Percentiles rank a stretch among this genome's conserved stretches.
phyloP scores from a whole-genome alignment of 2,329 filamentous ascomycete genomes.

The Trichophyton equinum region DNA sequence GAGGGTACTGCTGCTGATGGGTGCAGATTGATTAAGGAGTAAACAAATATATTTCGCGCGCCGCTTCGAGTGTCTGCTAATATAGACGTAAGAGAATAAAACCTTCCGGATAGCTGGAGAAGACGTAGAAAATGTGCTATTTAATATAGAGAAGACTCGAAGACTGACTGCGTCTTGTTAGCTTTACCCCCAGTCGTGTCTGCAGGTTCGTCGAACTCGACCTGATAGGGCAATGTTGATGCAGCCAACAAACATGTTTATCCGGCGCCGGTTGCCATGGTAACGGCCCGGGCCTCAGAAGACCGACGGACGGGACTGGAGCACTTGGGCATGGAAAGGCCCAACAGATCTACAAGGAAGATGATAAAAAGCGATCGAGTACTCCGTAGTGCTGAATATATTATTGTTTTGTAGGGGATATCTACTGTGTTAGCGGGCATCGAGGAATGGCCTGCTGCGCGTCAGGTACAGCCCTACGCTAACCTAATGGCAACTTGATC shows the following conservation, averaged over 20 bases:
- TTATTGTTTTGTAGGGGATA: too few species aligned
- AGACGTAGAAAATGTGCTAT: constrained; percentile 3
- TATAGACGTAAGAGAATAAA: neutral
- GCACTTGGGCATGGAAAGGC: too few species aligned
- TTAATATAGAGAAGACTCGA: neutral
- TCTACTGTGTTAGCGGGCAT: too few species aligned
- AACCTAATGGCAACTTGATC: too few species aligned
- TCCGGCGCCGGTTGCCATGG: constrained; percentile 14
- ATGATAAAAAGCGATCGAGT: too few species aligned
- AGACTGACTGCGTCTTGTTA: constrained; percentile 1
- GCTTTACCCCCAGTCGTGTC: neutral
- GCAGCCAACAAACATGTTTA: constrained; percentile 9
- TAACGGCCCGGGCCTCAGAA: neutral
- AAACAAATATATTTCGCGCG: constrained; percentile 4
- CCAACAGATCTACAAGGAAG: too few species aligned
- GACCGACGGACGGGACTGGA: neutral
- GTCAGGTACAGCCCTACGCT: too few species aligned
- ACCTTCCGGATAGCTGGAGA: neutral
- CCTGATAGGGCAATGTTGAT: neutral
- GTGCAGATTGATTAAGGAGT: neutral
- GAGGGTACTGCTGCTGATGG: neutral
- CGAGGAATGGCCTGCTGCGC: too few species aligned
- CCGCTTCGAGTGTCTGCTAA: neutral
- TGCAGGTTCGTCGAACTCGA: neutral
- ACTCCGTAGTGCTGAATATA: too few species aligned